These are phyloP conservation scores for Lactarius pseudohatsudake DNA, from an alignment of 768 basidiomycete genomes.

Conservation along the genomic window DNA sequence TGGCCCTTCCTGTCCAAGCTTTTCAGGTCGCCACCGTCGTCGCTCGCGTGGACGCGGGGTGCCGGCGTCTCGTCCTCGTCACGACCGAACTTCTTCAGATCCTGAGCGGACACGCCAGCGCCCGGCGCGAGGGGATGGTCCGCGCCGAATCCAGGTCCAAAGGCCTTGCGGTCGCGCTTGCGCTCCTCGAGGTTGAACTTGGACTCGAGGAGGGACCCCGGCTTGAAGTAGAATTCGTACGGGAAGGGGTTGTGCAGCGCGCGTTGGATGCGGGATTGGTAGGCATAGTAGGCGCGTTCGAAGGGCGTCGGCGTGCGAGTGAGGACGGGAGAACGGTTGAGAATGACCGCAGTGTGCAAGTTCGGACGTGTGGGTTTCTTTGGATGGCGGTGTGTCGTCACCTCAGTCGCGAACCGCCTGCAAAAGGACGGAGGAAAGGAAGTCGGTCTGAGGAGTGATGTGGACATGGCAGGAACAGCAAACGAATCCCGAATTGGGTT, in stretches of 20 bases:
- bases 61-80: constrained; percentile 63
- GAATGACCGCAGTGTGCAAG: constrained; percentile 63
- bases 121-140: constrained; percentile 22
- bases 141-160: constrained; percentile 59
- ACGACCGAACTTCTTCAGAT: constrained; percentile 34
- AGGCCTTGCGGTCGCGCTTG: constrained; percentile 67
- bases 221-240: constrained; percentile 90
- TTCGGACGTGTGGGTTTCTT: constrained; percentile 27
- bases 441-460: constrained; percentile 5
- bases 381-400: constrained; percentile 17
- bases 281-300: constrained; percentile 78
- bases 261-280: constrained; percentile 80
- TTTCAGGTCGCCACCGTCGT: constrained; percentile 57
- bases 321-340: constrained; percentile 76
- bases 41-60: constrained; percentile 61
- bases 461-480: neutral
- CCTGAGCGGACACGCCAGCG: constrained; percentile 25
- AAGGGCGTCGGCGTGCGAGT: constrained; percentile 71
- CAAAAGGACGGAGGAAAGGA: neutral
- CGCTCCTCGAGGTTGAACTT: constrained; percentile 78
- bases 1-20: constrained; percentile 81
- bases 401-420: constrained; percentile 23
- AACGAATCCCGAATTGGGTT: constrained; percentile 3
- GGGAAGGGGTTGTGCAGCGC: constrained; percentile 89
- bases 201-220: constrained; percentile 80